Conservation (phyloP, 768 basidiomycete genomes). For the Leccinum disarticulatum region DNA sequence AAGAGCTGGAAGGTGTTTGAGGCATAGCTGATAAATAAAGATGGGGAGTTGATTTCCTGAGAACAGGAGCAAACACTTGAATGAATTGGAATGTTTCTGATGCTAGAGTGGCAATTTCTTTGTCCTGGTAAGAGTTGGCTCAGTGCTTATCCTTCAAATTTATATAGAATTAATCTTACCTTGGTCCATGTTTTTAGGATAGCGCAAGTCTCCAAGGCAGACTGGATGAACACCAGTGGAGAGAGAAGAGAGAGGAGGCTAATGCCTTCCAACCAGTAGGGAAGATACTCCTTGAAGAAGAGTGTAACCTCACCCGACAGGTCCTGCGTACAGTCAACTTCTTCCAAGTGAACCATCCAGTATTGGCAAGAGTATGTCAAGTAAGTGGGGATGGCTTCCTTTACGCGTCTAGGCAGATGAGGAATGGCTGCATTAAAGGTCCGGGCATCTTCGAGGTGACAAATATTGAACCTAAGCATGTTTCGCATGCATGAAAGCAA, state of each 20-base stretch:
- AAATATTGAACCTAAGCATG: not conserved
- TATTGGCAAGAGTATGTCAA: not conserved
- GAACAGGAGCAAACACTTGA: not conserved
- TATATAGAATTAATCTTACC: not conserved
- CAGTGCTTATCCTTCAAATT: not conserved
- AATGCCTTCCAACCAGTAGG: not conserved
- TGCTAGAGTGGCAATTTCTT: not conserved
- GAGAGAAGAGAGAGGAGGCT: not conserved
- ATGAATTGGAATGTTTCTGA: constrained; percentile 7
- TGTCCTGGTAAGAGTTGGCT: not conserved
- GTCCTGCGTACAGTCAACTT: not conserved
- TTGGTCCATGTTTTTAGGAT: not conserved
- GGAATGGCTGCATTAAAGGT: not conserved
- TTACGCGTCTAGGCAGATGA: not conserved
- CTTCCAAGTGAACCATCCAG: not conserved
- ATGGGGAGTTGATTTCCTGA: no score
- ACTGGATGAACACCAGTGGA: not conserved
- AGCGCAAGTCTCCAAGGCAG: not conserved
- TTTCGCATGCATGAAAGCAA: not conserved
- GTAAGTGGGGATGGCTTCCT: not conserved
- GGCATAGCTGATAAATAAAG: no score
- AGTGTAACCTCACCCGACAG: not conserved
- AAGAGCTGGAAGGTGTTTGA: not conserved
- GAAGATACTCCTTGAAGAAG: not conserved
- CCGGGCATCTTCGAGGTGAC: not conserved